Conservation (phyloP, 805 yeast genomes). For the Saccharomycopsis javanensis region DNA sequence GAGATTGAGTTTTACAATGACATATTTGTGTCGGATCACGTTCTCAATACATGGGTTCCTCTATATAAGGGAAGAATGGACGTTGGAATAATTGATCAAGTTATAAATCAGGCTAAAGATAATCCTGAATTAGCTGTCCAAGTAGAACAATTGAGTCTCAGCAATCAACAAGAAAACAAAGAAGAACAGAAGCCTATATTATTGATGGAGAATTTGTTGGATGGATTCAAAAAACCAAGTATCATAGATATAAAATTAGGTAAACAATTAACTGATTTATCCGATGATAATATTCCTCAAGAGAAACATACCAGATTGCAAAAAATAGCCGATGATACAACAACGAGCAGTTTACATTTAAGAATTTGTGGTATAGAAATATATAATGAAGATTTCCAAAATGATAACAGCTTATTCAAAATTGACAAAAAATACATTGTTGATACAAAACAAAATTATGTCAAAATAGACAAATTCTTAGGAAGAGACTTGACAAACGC, state of each 20-base stretch:
- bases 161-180: neutral
- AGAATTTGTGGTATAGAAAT: conserved; percentile 87
- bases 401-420: neutral
- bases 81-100: conserved; percentile 32
- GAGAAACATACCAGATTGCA: conserved; percentile 57
- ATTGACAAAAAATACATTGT: conserved; percentile 7
- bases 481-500: conserved; percentile 51
- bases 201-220: conserved; percentile 61
- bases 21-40: conserved; percentile 26
- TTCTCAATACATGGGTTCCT: conserved; percentile 52
- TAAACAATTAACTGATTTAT: conserved; percentile 43
- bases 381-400: conserved; percentile 23
- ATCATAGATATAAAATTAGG: conserved; percentile 84
- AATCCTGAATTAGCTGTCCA: neutral
- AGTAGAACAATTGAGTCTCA: neutral
- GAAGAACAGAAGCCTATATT: conserved; percentile 31
- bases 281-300: conserved; percentile 36
- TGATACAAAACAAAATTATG: conserved; percentile 25
- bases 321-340: conserved; percentile 59
- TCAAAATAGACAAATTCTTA: conserved; percentile 51
- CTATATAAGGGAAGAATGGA: conserved; percentile 49
- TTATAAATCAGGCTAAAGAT: neutral
- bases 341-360: conserved; percentile 68
- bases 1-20: conserved; percentile 68
- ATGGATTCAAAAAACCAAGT: conserved; percentile 56